Evolutionary conservation across 441 rosid genomes (phyloP), one percentile per base, ranked within the genome.

Genomic region (Bruguiera hainesii): DNA sequence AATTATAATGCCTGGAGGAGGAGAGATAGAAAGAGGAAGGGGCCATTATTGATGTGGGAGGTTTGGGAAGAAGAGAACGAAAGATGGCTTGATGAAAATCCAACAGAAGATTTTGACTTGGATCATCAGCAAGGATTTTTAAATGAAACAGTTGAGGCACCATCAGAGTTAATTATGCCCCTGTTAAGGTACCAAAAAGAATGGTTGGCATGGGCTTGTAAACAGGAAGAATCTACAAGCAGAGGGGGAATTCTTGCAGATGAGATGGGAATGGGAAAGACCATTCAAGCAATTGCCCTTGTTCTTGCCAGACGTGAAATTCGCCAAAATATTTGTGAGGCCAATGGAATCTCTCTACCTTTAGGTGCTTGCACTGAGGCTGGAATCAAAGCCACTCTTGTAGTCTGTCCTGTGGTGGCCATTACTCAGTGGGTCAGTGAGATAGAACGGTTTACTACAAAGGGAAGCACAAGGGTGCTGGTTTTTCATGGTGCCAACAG

Each of bases 201-300:
- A 66, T 95, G 96, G 95, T 67, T 95, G 77, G 93, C 97, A 28
- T 95, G 99, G 98, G 95, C 93, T 67, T 57, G 79, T 60, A 90
- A 88, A 60, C 99, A 95, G 80, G 99, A 95, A 85, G 86, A 83
- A 2, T 83, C 97, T 29, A 10, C 50, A 26, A 75, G 78, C 68
- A 80, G 73, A 67, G 98, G 97, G 39, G 99, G 99, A 64, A 92
- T 95, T 73, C 96, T 95, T 23, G 99, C 98, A n/a, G 99, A 95
- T 76, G 99, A 95, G 81, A 95, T 95, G 99, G 99, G 99, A 65
- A 95, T 95, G 99, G 99, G 99, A 49, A 95, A 95, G 85, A 95
- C 99, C 46, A 73, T 90, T 74, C 98, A 92, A 75, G 96, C 98
- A 9, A 95, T 95, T 74, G 87, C 99, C 6, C 96, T 95, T 42